These are phyloP conservation scores for Gnetum montanum DNA, from an alignment of 75 land plant genomes.

Conservation along the genomic window DNA sequence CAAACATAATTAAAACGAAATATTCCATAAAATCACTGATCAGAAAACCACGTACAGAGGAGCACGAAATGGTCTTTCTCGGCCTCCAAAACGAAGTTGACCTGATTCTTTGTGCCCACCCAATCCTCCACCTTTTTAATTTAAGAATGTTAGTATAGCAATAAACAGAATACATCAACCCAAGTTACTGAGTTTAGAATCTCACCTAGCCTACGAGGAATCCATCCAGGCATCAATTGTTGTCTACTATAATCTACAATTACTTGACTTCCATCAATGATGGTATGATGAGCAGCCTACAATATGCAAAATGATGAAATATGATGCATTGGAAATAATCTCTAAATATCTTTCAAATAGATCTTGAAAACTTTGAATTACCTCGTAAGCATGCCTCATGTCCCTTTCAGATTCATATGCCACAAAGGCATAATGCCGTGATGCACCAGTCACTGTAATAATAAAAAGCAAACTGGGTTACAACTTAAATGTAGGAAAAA, in stretches of 20 bases:
- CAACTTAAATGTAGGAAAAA: background rate
- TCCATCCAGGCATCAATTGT: conserved; percentile 97
- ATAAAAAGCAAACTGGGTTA: background rate
- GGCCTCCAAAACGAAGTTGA: conserved; percentile 97
- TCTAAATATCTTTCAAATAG: too few relatives aligned
- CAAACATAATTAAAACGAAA: too few relatives aligned
- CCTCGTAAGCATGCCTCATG: conserved; percentile 89
- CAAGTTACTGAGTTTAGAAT: background rate
- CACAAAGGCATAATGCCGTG: conserved; percentile 93
- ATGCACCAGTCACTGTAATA: conserved; percentile 90
- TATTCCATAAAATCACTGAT: background rate
- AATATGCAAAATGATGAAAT: conserved; percentile 2
- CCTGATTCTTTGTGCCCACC: conserved; percentile 98
- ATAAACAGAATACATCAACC: background rate
- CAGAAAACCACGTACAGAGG: conserved; percentile 55
- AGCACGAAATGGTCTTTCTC: conserved; percentile 95
- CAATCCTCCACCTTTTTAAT: conserved; percentile 74
- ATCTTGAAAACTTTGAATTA: too few relatives aligned
- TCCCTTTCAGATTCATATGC: conserved; percentile 87
- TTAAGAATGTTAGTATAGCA: background rate
- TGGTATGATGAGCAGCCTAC: conserved; percentile 75
- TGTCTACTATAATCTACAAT: conserved; percentile 94
- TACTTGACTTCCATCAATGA: conserved; percentile 67
- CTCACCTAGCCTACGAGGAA: conserved; percentile 86
- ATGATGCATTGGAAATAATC: too few relatives aligned